Evolutionary conservation across 2,329 filamentous ascomycete species (phyloP).

Genomic region (Paecilomyces sp.): DNA sequence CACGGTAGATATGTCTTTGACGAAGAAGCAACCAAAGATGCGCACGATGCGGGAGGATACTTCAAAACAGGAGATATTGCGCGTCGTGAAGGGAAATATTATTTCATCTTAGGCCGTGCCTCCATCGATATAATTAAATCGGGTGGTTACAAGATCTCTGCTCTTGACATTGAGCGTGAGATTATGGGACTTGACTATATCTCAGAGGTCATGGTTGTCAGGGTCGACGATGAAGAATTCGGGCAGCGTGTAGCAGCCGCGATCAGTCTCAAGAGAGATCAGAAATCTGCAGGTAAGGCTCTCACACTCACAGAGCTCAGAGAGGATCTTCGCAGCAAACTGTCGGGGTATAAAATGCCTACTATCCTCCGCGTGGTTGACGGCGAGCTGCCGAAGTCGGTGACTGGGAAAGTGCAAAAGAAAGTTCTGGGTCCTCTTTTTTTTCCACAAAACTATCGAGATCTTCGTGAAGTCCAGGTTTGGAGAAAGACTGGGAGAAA

Average conservation of each 20-base stretch:
- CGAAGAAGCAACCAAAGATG: conserved; percentile 18
- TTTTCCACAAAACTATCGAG: conserved; percentile 25
- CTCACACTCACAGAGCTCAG: conserved; percentile 37
- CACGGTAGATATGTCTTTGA: conserved; percentile 23
- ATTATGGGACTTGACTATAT: conserved; percentile 40
- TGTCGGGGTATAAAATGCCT: conserved; percentile 44
- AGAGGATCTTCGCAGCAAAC: conserved; percentile 35
- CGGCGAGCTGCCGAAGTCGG: conserved; percentile 40
- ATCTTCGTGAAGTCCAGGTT: conserved; percentile 19
- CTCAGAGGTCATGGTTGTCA: conserved; percentile 43
- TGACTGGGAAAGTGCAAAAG: conserved; percentile 45
- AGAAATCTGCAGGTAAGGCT: background rate
- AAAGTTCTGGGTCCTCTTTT: conserved; percentile 33
- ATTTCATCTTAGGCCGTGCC: conserved; percentile 42
- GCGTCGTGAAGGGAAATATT: conserved; percentile 21
- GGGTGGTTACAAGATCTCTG: conserved; percentile 46
- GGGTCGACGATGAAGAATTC: conserved; percentile 42
- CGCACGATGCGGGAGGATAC: conserved; percentile 27
- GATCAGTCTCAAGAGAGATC: conserved; percentile 19
- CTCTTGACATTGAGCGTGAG: conserved; percentile 44
- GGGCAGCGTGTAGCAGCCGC: conserved; percentile 43
- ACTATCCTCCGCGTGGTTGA: conserved; percentile 39
- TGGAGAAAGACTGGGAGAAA: conserved; percentile 15
- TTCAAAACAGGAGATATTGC: conserved; percentile 36
- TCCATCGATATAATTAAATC: conserved; percentile 46